phyloP scores from a whole-genome alignment of 208 protist species.

The Acanthamoeba sp. region DNA sequence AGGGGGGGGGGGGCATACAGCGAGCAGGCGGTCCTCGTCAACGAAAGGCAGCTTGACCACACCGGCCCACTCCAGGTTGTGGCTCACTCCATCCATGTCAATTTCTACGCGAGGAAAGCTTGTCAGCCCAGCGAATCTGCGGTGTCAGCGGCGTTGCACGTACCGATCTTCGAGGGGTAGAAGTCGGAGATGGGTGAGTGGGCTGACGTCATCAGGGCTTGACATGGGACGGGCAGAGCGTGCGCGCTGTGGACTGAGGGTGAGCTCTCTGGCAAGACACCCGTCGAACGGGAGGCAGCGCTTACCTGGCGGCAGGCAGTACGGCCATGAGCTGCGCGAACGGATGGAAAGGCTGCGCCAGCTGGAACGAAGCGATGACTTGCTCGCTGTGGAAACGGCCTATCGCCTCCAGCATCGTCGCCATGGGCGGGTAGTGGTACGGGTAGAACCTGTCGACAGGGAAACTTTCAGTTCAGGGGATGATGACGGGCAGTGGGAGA shows the following conservation, averaged over 20 bases:
- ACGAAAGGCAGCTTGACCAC: slow-evolving; percentile 94
- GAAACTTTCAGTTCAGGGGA: background rate
- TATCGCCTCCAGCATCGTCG: slow-evolving; percentile 88
- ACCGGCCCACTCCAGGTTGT: slow-evolving; percentile 92
- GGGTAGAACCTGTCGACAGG: slow-evolving; percentile 92
- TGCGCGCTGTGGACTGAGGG: slow-evolving; percentile 73
- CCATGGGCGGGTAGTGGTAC: slow-evolving; percentile 98
- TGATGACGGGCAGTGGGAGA: background rate
- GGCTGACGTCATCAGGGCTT: slow-evolving; percentile 92
- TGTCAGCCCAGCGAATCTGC: slow-evolving; percentile 86
- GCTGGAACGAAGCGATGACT: slow-evolving; percentile 17
- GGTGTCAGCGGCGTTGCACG: background rate
- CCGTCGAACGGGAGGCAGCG: background rate
- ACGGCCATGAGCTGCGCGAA: slow-evolving; percentile 98
- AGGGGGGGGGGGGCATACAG: background rate
- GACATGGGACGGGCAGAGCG: slow-evolving; percentile 91
- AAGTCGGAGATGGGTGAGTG: slow-evolving; percentile 93
- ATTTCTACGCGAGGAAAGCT: slow-evolving; percentile 96
- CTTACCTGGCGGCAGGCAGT: slow-evolving; percentile 90
- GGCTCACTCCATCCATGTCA: slow-evolving; percentile 97
- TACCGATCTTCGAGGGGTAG: slow-evolving; percentile 96
- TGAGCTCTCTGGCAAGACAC: background rate
- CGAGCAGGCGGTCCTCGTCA: slow-evolving; percentile 87
- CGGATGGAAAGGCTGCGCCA: slow-evolving; percentile 94
- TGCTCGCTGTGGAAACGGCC: background rate